Evolutionary conservation across 1,284 basidiomycete species (phyloP), one percentile per base, ranked within the genome.

Genomic region (Papiliotrema laurentii): DNA sequence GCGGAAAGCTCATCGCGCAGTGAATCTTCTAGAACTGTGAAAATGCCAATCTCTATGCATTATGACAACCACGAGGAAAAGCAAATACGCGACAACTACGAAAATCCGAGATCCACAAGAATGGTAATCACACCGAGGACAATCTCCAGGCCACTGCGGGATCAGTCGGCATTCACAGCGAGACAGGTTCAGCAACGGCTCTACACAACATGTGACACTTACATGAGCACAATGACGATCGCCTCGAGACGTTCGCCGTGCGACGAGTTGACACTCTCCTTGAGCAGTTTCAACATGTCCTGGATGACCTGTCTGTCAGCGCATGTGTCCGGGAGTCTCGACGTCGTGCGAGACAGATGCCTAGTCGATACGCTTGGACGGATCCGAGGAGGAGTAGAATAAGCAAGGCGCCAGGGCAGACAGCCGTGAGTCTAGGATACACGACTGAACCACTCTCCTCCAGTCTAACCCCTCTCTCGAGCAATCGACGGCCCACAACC

Each of bases 231-330:
- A 56, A 97, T 96, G 59, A 97, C 89, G 56, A 97, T 90, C 61
- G 89, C 87, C 72, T 97, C 92, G n/a, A 97, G 78, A 34, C 90
- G 83, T 72, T 97, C 92, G 2, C 89, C 84, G 63, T 97, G 92
- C 61, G 84, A 83, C 55, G 84, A 89, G 21, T 89, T 90, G 30
- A 96, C 93, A 46, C 67, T 67, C 74, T 97, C 93, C 74, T 97
- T 97, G 43, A 97, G 78, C 46, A 97, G 80, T 69, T 92, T 87
- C 9, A 97, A 81, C 89, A 97, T 96, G 69, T 97, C 92, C 78
- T 97, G 92, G 34, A 97, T 76, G 51, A 97, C 87, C 87, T 89
- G 58, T n/a, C 16, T 28, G 21, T 49, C 28, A 46, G 26, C 25
- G 31, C 19, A 26, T 31, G 36, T 18, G 43, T 41, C 34, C 38